Conservation (phyloP, 768 basidiomycete species). For the Phlegmacium glaucopus region DNA sequence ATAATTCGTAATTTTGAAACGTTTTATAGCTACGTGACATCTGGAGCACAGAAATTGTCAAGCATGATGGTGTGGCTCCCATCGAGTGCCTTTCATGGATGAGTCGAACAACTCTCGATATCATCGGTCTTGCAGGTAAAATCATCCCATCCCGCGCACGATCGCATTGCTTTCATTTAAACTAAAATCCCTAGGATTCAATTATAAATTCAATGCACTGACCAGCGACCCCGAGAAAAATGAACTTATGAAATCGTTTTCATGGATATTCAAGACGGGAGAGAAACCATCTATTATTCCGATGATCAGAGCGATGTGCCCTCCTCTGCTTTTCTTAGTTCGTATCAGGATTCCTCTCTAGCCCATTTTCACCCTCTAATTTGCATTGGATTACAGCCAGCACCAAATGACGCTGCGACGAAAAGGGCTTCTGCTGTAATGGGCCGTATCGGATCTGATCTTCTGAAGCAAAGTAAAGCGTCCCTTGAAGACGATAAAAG, state of each 20-base stretch:
- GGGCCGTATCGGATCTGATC: slow-evolving; percentile 40
- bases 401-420: slow-evolving; percentile 19
- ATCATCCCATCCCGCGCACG: slow-evolving; percentile 18
- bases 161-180: neutral
- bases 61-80: slow-evolving; percentile 22
- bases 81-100: slow-evolving; percentile 67
- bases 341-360: neutral
- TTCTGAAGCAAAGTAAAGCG: slow-evolving; percentile 45
- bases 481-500: slow-evolving; percentile 20
- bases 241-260: slow-evolving; percentile 48
- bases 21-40: slow-evolving; percentile 43
- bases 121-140: slow-evolving; percentile 67
- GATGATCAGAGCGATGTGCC: slow-evolving; percentile 29
- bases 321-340: slow-evolving; percentile 34
- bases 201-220: slow-evolving; percentile 25
- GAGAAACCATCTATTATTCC: slow-evolving; percentile 28
- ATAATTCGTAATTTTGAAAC: neutral
- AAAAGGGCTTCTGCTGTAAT: slow-evolving; percentile 35
- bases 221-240: slow-evolving; percentile 29
- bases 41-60: slow-evolving; percentile 34
- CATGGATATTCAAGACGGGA: slow-evolving; percentile 40
- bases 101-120: slow-evolving; percentile 64
- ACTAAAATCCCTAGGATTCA: slow-evolving; percentile 18
- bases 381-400: slow-evolving; percentile 17
- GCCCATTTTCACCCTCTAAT: neutral